Percentiles rank a stretch among this genome's conserved stretches.
Conservation (phyloP, 176 grass and related monocot species). For the Carex pumila region DNA sequence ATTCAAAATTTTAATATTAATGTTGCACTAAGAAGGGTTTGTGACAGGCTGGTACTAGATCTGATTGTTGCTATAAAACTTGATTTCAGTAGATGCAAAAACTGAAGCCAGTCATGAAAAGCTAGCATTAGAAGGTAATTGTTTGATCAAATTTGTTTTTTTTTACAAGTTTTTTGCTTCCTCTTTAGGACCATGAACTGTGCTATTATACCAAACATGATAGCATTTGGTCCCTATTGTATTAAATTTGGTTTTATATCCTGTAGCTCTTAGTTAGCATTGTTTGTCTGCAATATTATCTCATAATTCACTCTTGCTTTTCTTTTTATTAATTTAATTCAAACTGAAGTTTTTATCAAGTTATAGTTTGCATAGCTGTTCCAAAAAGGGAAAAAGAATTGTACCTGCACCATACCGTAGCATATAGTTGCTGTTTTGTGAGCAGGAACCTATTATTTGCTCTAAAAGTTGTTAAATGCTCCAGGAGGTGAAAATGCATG, state of each 20-base stretch:
- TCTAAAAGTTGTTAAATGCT: neutral
- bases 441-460: neutral
- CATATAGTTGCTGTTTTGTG: neutral
- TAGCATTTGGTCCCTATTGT: neutral
- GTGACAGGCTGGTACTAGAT: neutral
- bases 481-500: neutral
- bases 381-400: neutral
- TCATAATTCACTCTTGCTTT: neutral
- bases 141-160: neutral
- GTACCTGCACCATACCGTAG: neutral
- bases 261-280: neutral
- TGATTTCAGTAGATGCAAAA: conserved; percentile 5
- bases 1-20: neutral
- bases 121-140: neutral
- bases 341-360: neutral
- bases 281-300: neutral
- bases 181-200: neutral
- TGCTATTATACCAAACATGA: neutral
- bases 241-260: neutral
- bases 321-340: neutral
- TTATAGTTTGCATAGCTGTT: neutral
- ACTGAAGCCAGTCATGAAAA: neutral
- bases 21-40: neutral
- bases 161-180: neutral
- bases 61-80: neutral